Evolutionary conservation across 2,329 filamentous ascomycete genomes (phyloP).

Genomic region (Penicillium fuscoglaucum): DNA sequence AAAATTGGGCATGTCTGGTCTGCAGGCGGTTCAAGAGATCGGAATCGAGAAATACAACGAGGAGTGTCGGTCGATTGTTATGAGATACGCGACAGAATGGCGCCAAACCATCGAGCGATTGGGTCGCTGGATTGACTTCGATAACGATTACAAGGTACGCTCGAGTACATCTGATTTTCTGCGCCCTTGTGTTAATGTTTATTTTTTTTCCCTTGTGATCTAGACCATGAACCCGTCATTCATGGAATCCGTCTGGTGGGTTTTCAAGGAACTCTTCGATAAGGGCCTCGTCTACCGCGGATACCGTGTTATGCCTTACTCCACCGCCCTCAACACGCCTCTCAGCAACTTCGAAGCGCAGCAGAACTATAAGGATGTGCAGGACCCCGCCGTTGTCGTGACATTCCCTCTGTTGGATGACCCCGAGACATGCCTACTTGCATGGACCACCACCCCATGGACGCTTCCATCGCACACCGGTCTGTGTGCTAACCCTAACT

Average conservation of each 20-base stretch:
- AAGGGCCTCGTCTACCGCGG: conserved; percentile 88
- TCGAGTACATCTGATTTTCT: background rate
- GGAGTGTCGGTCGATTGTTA: conserved; percentile 89
- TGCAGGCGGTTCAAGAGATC: conserved; percentile 81
- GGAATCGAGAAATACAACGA: conserved; percentile 88
- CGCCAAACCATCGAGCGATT: conserved; percentile 81
- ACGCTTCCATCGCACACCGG: conserved; percentile 79
- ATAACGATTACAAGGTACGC: conserved; percentile 87
- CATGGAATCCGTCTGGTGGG: conserved; percentile 98
- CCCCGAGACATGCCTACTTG: conserved; percentile 71
- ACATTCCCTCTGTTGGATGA: conserved; percentile 81
- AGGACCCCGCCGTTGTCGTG: conserved; percentile 86
- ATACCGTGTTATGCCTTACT: conserved; percentile 92
- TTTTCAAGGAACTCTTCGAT: conserved; percentile 89
- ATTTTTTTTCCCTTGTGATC: background rate
- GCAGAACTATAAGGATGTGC: conserved; percentile 91
- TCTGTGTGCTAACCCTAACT: conserved; percentile 75
- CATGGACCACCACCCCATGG: conserved; percentile 90
- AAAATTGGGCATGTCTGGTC: conserved; percentile 83
- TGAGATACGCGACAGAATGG: conserved; percentile 88
- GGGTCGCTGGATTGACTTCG: conserved; percentile 96
- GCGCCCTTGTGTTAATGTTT: conserved; percentile 5
- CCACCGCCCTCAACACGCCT: conserved; percentile 82
- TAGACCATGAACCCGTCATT: conserved; percentile 91
- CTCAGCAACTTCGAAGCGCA: conserved; percentile 92